Evolutionary conservation across 2,329 filamentous ascomycete genomes (phyloP), one percentile per base, ranked within the genome.

Genomic region (Torrubiella hemipterigena): DNA sequence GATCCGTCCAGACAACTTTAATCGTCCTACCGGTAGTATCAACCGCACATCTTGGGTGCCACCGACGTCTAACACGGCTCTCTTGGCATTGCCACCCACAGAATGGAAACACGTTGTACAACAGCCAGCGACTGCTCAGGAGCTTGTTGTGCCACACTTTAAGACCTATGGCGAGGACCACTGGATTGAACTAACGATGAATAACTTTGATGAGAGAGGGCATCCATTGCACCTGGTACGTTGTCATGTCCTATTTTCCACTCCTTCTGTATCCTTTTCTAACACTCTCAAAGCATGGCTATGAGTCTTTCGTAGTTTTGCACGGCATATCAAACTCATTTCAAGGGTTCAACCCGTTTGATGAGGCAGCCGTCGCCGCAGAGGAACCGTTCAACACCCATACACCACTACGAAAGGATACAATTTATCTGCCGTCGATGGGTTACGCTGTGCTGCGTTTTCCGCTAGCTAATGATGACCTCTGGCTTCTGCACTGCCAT

Each of bases 151-250:
- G 10, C 43, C 43, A 1, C 37, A 38, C 36, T 40, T 40, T 19
- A 16, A 16, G 22, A 26, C 29, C 4, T n/a, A n/a, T n/a, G n/a
- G n/a, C n/a, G n/a, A n/a, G n/a, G n/a, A 43, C 6, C 37, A 38
- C 18, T 68, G 64, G 62, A 47, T 66, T 1, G 63, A 67, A 37
- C 40, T 67, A 1, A 49, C 65, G 4, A 46, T 67, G 28, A 68
- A 69, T 38, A 68, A 68, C 33, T 46, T 67, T 12, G 64, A 68
- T 33, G 63, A 67, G 24, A 59, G 58, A 6, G 47, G 52, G 0
- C 65, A 68, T 40, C 64, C 65, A 1, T 67, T 67, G 35, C 65
- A 68, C 40, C 36, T 68, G 26, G 59, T 62, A 45, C 34, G 46
- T 37, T 15, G n/a, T 8, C 6, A n/a, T 15, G n/a, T 20, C 16